Base-by-base conservation (phyloP, 768 basidiomycete species). In the Antrodiella citrinella region DNA sequence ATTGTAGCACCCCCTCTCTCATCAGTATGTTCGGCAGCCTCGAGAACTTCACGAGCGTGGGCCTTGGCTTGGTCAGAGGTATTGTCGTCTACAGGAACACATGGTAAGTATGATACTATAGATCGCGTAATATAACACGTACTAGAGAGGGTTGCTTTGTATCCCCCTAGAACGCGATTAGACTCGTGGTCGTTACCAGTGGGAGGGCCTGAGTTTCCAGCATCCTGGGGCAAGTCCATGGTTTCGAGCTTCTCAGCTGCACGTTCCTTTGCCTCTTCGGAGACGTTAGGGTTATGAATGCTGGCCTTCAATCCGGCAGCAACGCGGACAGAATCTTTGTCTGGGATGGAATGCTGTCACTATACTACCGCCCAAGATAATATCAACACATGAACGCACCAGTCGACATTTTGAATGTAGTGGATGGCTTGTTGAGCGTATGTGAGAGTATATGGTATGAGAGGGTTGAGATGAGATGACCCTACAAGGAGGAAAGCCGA, bases 291-390 rank as follows among this genome's bases (percentile, higher is more conserved):
- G 59, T 83, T 82, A 59, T 72, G 67, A 4, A 81, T 67, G 9
- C 78, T 68, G n/a, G 80, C 78, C 58, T 80, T 81, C 48, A 78
- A 65, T 25, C 81, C 81, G 1, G 75, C 77, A 21, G 72, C 71
- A 44, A 82, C 78, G 55, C 73, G 75, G 4, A 66, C 54, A 12
- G 69, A 59, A 45, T 76, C 68, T 59, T 77, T 75, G 26, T 54
- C 48, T 42, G 50, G 7, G 15, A 15, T 40, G 10, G 30, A 41
- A n/a, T n/a, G 47, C 20, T 3, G 46, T 47, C 30, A 25, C 19
- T 25, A n/a, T 20, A 20, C 11, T 5, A 5, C 18, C 26, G 19
- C 44, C 19, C 21, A 21, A 3, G 23, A 15, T 30, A 18, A 30
- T 7, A n/a, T n/a, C n/a, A 30, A 25, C 26, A 47, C 30, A 15